Base-by-base conservation (phyloP, 306 rosid genomes). In the Cicer yamashitae region DNA sequence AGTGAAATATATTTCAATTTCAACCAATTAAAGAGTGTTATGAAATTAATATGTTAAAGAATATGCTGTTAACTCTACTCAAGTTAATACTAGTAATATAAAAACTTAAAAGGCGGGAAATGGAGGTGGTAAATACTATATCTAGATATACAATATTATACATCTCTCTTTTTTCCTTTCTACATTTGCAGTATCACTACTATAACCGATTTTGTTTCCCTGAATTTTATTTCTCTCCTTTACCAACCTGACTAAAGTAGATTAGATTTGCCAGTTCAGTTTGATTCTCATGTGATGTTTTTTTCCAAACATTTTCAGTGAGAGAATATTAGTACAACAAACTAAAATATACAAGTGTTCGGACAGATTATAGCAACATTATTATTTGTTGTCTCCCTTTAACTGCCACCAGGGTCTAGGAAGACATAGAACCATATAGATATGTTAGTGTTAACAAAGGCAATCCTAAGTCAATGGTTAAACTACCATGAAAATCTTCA, bases 381-480 rank as follows among this genome's bases (percentile, higher is more conserved):
- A 22, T 54, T 6, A 6, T 30, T 30, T 40, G 6, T 40, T 14
- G 45, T 57, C 62, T 20, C 15, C 57, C 10, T 51, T 51, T 51
- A 51, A 51, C 22, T 51, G 2, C 22, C 57, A 51, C 57, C 5
- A 30, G 5, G 34, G 34, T 3, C 34, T 51, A 51, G 22, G 60
- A 54, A 18, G 34, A 17, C 13, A 17, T 18, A 14, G 18, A 53
- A 11, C 12, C 11, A 62, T 30, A 61, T 75, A 60, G 77, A 43
- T 45, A 34, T 53, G 65, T 37, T 70, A 47, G 61, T 72, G 44
- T 68, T n/a, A 45, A 60, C 7, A 7, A 82, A 20, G 43, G 63
- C 39, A 78, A 52, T 38, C 65, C 59, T 14, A 34, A 25, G 71
- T 74, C 54, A 39, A 74, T 74, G 38, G 64, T 67, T 56, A 69